phyloP scores from a whole-genome alignment of 441 rosid genomes.

The Geranium incanum region DNA sequence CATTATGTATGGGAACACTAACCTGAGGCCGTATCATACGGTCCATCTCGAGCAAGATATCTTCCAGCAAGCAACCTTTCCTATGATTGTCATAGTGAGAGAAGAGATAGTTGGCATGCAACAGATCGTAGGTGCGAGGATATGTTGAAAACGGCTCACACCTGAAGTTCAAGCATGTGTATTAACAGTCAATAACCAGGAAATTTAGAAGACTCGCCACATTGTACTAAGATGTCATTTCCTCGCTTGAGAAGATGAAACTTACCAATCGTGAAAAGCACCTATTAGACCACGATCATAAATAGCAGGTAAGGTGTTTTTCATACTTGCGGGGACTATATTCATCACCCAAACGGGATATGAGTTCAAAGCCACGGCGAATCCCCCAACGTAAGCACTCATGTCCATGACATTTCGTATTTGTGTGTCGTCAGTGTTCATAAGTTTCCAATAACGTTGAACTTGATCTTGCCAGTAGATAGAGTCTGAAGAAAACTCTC shows the following conservation, averaged over 20 bases:
- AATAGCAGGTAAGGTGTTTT: conserved; percentile 65
- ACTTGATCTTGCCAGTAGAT: conserved; percentile 74
- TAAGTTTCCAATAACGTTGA: conserved; percentile 55
- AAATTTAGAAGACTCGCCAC: neutral
- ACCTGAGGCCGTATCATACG: conserved; percentile 80
- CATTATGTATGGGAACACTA: conserved; percentile 11
- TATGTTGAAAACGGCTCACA: conserved; percentile 93
- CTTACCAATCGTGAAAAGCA: conserved; percentile 89
- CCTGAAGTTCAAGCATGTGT: conserved; percentile 33
- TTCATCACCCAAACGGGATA: conserved; percentile 93
- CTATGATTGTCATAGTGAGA: conserved; percentile 45
- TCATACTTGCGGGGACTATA: conserved; percentile 55
- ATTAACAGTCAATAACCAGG: conserved; percentile 6
- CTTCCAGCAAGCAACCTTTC: conserved; percentile 69
- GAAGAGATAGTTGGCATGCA: conserved; percentile 69
- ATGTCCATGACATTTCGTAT: conserved; percentile 85
- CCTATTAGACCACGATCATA: conserved; percentile 75
- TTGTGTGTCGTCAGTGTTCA: conserved; percentile 45
- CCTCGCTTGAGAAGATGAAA: neutral
- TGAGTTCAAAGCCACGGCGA: conserved; percentile 55
- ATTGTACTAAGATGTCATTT: neutral
- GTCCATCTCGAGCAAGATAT: conserved; percentile 88
- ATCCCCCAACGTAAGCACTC: conserved; percentile 84
- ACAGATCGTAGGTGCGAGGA: conserved; percentile 77
- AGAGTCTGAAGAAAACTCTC: conserved; percentile 42